Evolutionary conservation across 2,329 filamentous ascomycete genomes (phyloP).

Genomic region (Aspergillus niger): DNA sequence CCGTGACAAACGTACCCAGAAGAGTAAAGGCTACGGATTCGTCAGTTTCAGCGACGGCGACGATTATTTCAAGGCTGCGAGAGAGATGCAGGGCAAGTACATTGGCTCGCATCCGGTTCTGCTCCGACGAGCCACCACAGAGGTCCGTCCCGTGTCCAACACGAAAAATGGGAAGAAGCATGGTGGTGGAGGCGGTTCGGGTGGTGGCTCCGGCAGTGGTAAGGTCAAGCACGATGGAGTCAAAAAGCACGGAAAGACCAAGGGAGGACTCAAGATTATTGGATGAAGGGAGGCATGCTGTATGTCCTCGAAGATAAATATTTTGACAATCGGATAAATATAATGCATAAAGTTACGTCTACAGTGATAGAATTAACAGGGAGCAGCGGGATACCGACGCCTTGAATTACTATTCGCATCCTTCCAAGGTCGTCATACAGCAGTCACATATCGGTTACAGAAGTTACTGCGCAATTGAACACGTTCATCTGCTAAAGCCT

Average conservation of each 20-base stretch:
- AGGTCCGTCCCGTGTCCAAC: slow-evolving; percentile 78
- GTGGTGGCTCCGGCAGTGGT: slow-evolving; percentile 34
- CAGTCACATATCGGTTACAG: no score
- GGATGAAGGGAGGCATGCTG: slow-evolving; percentile 33
- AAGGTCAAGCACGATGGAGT: slow-evolving; percentile 49
- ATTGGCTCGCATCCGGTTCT: slow-evolving; percentile 94
- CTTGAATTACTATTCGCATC: no score
- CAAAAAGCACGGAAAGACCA: slow-evolving; percentile 50
- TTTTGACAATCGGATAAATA: no score
- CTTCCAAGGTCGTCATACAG: no score
- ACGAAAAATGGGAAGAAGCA: slow-evolving; percentile 63
- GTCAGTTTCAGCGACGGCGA: slow-evolving; percentile 94
- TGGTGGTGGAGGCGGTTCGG: slow-evolving; percentile 31
- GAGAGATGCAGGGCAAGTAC: slow-evolving; percentile 99
- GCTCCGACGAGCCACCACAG: slow-evolving; percentile 84
- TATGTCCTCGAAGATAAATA: neutral
- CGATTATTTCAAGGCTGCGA: slow-evolving; percentile 92
- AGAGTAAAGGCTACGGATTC: slow-evolving; percentile 95
- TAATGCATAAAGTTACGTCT: no score
- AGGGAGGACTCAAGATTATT: slow-evolving; percentile 48
- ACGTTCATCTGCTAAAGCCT: no score
- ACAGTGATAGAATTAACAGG: no score
- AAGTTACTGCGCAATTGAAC: no score
- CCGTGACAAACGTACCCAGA: slow-evolving; percentile 91
- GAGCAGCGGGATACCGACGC: no score